Conservation (phyloP, 495 filamentous ascomycete species). For the Tetracladium setigerum region DNA sequence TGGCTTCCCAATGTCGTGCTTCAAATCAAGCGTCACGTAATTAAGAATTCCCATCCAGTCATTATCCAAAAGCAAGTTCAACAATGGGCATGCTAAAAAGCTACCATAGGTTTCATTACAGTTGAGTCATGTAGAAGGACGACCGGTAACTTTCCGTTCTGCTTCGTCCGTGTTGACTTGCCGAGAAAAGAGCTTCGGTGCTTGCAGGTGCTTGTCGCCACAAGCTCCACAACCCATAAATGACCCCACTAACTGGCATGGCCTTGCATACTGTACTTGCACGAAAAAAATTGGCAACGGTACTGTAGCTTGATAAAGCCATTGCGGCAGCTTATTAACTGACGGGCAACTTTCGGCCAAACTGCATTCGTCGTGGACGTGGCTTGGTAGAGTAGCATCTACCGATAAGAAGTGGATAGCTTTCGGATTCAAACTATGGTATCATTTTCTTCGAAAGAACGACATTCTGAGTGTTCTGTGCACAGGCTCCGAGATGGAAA, state of each 20-base stretch:
- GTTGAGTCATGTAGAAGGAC: too few species aligned
- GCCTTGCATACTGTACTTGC: neutral
- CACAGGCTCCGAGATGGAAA: conserved; percentile 16
- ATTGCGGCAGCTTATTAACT: neutral
- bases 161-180: too few species aligned
- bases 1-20: too few species aligned
- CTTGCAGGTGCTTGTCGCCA: too few species aligned
- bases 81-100: too few species aligned
- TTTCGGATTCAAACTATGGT: neutral
- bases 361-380: neutral
- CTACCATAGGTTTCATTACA: too few species aligned
- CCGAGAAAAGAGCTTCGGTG: too few species aligned
- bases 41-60: too few species aligned
- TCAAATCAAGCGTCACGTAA: too few species aligned
- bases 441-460: neutral
- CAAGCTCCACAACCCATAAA: too few species aligned
- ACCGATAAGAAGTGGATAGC: neutral
- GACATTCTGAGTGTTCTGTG: neutral
- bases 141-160: too few species aligned
- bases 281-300: neutral
- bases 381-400: neutral
- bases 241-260: neutral
- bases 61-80: too few species aligned
- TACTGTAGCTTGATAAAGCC: neutral
- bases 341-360: neutral